Conservation (phyloP, 257 asterid species). For the Solanum chiquidenum region DNA sequence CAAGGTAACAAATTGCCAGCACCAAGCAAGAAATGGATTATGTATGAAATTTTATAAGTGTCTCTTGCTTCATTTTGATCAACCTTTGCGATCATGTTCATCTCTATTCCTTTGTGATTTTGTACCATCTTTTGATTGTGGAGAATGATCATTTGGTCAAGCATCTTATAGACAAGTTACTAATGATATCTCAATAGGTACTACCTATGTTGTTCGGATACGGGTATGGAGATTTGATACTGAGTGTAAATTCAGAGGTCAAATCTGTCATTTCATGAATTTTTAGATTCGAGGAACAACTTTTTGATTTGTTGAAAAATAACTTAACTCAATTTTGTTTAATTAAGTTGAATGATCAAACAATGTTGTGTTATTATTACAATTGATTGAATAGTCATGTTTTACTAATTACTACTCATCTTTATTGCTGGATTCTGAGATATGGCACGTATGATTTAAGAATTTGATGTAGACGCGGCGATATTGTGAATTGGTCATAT, state of each 20-base stretch:
- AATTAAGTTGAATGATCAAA: background rate
- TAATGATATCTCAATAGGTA: background rate
- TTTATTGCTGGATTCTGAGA: background rate
- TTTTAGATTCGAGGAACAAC: background rate
- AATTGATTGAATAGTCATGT: background rate
- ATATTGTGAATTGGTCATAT: too few species aligned
- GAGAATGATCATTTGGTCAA: background rate
- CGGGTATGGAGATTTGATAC: background rate
- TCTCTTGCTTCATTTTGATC: slow-evolving; percentile 14
- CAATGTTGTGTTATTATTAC: background rate
- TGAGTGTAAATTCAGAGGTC: background rate
- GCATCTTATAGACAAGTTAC: background rate
- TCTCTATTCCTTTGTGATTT: background rate
- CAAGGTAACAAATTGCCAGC: slow-evolving; percentile 79
- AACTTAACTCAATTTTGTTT: background rate
- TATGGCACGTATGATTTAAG: background rate
- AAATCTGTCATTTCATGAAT: background rate
- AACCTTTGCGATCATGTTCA: background rate
- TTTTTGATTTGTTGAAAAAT: background rate
- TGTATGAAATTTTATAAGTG: slow-evolving; percentile 42
- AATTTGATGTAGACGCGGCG: too few species aligned
- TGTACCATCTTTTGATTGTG: background rate
- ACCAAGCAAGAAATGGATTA: slow-evolving; percentile 66
- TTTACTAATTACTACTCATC: background rate
- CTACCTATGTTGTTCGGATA: background rate